Conservation (phyloP, 2,329 filamentous ascomycete genomes). For the Didymella pomorum region DNA sequence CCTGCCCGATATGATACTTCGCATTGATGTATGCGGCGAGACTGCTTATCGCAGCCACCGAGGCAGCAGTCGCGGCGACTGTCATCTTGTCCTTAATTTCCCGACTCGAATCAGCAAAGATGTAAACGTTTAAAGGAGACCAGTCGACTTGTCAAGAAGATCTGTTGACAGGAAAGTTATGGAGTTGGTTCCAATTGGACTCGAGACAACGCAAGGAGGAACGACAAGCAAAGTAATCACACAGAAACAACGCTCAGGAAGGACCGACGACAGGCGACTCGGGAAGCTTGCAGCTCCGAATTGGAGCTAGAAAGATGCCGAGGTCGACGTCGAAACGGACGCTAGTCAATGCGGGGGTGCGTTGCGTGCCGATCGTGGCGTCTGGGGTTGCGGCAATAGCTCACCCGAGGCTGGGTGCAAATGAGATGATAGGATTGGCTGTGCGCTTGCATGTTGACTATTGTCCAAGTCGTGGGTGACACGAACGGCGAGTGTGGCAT, state of each 20-base stretch:
- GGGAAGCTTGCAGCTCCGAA: background rate
- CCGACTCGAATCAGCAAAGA: background rate
- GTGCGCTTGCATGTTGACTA: background rate
- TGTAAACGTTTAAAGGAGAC: background rate
- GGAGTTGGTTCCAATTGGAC: background rate
- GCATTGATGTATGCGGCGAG: slow-evolving; percentile 70
- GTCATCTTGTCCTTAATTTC: slow-evolving; percentile 22
- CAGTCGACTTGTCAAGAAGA: background rate
- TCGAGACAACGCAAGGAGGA: background rate
- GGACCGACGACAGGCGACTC: background rate
- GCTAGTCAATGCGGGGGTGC: slow-evolving; percentile 28
- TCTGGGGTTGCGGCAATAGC: slow-evolving; percentile 12
- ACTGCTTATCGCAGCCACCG: slow-evolving; percentile 44
- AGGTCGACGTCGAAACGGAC: slow-evolving; percentile 27
- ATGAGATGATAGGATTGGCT: background rate
- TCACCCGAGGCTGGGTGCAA: slow-evolving; percentile 10
- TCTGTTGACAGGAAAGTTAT: background rate
- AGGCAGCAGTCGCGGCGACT: slow-evolving; percentile 34
- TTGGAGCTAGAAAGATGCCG: slow-evolving; percentile 25
- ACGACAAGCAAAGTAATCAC: background rate
- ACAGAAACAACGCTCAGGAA: background rate
- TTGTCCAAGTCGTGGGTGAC: background rate
- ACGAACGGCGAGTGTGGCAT: background rate
- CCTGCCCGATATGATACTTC: slow-evolving; percentile 71
- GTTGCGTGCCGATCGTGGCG: slow-evolving; percentile 12